Conservation (phyloP, 2,329 filamentous ascomycete species). For the Orbilia quercus region DNA sequence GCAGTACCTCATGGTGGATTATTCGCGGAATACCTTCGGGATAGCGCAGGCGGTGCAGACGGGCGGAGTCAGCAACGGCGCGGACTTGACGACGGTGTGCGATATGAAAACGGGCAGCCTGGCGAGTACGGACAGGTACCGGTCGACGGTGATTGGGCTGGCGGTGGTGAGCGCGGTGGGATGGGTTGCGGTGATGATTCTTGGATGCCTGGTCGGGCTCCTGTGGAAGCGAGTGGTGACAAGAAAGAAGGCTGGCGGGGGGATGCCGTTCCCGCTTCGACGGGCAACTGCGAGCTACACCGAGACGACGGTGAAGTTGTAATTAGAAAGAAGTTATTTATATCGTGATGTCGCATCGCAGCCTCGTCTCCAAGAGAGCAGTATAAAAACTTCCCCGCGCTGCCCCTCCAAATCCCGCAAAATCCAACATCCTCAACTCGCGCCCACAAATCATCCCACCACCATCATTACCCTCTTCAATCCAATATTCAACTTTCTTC, state of each 20-base stretch:
- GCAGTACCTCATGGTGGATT: slow-evolving; percentile 20
- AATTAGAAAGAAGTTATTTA: no score
- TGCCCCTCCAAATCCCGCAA: not conserved
- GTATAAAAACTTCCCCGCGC: not conserved
- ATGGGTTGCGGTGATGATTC: not conserved
- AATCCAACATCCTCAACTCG: slow-evolving; percentile 48
- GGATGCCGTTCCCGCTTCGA: not conserved
- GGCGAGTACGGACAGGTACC: not conserved
- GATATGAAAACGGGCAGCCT: not conserved
- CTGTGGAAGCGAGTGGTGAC: not conserved
- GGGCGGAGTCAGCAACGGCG: not conserved
- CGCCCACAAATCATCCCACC: not conserved
- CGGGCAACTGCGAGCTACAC: no score
- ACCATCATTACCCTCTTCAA: not conserved
- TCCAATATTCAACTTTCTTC: not conserved
- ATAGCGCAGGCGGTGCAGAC: not conserved
- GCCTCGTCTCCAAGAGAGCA: no score
- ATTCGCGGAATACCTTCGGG: slow-evolving; percentile 15
- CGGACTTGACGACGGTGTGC: not conserved
- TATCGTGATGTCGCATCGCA: no score
- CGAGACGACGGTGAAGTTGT: no score
- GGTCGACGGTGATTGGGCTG: not conserved
- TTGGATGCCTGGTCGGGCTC: not conserved
- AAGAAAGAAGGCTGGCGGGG: not conserved
- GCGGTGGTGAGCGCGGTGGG: not conserved